A percentile compares a stretch with the other conserved stretches of the same genome.
Conservation (phyloP, 495 filamentous ascomycete genomes). For the Neurospora discreta region DNA sequence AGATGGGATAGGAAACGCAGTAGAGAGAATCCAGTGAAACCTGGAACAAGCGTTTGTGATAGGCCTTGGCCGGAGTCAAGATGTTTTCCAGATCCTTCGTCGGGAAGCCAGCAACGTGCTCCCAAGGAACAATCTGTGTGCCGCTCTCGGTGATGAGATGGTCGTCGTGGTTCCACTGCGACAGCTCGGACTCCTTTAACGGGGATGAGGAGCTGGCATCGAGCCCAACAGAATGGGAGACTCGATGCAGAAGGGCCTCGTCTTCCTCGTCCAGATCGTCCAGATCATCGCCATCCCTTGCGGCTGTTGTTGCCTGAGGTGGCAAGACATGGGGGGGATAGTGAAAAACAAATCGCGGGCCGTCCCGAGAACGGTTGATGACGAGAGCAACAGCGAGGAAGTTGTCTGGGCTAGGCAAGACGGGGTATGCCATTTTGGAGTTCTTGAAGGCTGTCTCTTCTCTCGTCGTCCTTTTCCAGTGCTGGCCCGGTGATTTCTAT, state of each 20-base stretch:
- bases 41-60: slow-evolving; percentile 80
- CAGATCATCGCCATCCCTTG: slow-evolving; percentile 15
- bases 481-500: not conserved
- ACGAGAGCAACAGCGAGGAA: slow-evolving; percentile 69
- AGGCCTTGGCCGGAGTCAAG: slow-evolving; percentile 66
- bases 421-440: slow-evolving; percentile 29
- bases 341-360: slow-evolving; percentile 82
- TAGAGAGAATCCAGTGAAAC: slow-evolving; percentile 72
- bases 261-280: slow-evolving; percentile 35
- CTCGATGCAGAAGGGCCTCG: slow-evolving; percentile 25
- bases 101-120: slow-evolving; percentile 64
- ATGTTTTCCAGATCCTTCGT: slow-evolving; percentile 74
- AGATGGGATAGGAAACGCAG: slow-evolving; percentile 81
- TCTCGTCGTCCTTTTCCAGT: not conserved
- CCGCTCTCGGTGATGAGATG: slow-evolving; percentile 40
- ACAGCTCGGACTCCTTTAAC: slow-evolving; percentile 26
- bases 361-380: slow-evolving; percentile 68
- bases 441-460: not conserved
- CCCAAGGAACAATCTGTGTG: slow-evolving; percentile 55
- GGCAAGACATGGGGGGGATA: slow-evolving; percentile 50
- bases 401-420: slow-evolving; percentile 38
- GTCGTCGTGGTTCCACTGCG: slow-evolving; percentile 47
- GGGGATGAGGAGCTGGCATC: slow-evolving; percentile 24
- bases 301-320: slow-evolving; percentile 11
- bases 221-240: slow-evolving; percentile 13